Conservation (phyloP, 768 basidiomycete genomes). For the Suillus lakei region DNA sequence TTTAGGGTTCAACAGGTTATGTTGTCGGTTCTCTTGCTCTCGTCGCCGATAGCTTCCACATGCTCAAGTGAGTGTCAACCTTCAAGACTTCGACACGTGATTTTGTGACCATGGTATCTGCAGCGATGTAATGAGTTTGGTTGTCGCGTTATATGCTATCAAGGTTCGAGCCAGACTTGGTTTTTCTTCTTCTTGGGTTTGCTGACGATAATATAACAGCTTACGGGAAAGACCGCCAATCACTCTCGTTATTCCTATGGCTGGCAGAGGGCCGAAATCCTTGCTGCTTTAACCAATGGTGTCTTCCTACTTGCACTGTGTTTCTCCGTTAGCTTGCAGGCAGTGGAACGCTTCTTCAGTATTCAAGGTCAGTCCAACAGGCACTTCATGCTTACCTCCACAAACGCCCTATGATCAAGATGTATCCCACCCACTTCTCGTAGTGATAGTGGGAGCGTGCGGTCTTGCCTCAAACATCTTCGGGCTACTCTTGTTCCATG, state of each 20-base stretch:
- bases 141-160: slow-evolving; percentile 97
- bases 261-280: slow-evolving; percentile 97
- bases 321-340: slow-evolving; percentile 93
- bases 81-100: slow-evolving; percentile 1
- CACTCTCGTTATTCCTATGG: slow-evolving; percentile 92
- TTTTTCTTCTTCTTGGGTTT: background rate
- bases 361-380: slow-evolving; percentile 61
- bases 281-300: slow-evolving; percentile 94
- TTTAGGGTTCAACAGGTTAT: slow-evolving; percentile 62
- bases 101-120: slow-evolving; percentile 15
- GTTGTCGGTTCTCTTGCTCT: slow-evolving; percentile 93
- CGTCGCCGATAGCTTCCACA: slow-evolving; percentile 97
- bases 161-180: slow-evolving; percentile 47
- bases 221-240: slow-evolving; percentile 60
- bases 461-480: slow-evolving; percentile 92
- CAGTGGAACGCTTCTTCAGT: slow-evolving; percentile 87
- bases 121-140: slow-evolving; percentile 95
- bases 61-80: slow-evolving; percentile 83
- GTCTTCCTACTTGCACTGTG: slow-evolving; percentile 97
- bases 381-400: background rate
- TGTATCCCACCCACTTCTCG: slow-evolving; percentile 84
- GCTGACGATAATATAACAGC: slow-evolving; percentile 42
- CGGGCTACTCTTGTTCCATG: slow-evolving; percentile 94
- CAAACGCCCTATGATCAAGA: slow-evolving; percentile 49
- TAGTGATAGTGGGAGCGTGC: slow-evolving; percentile 88